Conservation (phyloP, 345 rosid genomes). For the Rhodamnia argentea region DNA sequence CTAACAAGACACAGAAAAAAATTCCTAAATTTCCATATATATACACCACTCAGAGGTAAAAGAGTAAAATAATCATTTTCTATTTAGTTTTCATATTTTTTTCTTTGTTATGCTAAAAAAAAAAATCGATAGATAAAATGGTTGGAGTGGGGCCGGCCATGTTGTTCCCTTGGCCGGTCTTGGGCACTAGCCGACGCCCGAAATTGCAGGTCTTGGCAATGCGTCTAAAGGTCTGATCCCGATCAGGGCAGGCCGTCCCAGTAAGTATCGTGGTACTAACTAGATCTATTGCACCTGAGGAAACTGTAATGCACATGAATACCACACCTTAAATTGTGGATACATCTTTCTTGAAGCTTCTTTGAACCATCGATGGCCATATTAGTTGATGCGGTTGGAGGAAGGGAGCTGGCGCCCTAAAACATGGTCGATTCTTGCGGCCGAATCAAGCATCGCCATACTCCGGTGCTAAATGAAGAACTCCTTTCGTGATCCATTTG, state of each 20-base stretch:
- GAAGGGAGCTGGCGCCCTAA: accelerated
- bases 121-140: not conserved
- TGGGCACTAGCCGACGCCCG: not conserved
- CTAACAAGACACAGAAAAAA: not conserved
- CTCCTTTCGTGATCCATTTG: not conserved
- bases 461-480: not conserved
- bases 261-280: not conserved
- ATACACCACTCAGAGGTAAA: not conserved
- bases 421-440: not conserved
- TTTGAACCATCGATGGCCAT: not conserved
- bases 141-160: not conserved
- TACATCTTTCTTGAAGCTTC: not conserved
- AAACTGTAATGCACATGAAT: not conserved
- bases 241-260: accelerated
- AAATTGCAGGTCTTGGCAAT: too few relatives aligned
- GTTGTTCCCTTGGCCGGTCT: not conserved
- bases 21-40: too few relatives aligned
- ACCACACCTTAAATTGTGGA: not conserved
- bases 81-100: not conserved
- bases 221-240: too few relatives aligned
- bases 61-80: not conserved
- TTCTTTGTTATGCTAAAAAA: not conserved
- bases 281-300: not conserved
- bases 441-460: not conserved
- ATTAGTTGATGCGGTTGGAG: not conserved